phyloP scores from a whole-genome alignment of 768 basidiomycete genomes.

The Podaxis sp. region DNA sequence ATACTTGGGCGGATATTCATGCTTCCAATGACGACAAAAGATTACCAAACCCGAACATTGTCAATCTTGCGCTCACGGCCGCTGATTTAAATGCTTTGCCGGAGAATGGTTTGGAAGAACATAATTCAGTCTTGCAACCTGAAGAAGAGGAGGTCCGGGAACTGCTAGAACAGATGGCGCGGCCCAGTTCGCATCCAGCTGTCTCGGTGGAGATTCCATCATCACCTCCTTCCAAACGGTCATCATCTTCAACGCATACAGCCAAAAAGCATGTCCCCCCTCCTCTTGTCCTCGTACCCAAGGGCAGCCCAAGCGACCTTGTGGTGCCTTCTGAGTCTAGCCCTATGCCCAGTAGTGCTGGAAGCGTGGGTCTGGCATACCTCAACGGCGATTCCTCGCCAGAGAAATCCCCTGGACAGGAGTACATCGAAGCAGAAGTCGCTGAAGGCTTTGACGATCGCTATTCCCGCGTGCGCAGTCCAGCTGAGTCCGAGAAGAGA shows the following conservation, averaged over 20 bases:
- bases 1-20: constrained; percentile 60
- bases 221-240: constrained; percentile 22
- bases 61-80: constrained; percentile 53
- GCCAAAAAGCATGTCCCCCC: constrained; percentile 51
- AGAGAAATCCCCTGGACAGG: constrained; percentile 15
- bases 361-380: constrained; percentile 46
- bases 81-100: constrained; percentile 32
- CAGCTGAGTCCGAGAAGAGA: constrained; percentile 44
- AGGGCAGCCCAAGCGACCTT: constrained; percentile 29
- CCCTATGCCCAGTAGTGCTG: constrained; percentile 35
- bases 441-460: constrained; percentile 40
- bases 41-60: constrained; percentile 46
- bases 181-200: constrained; percentile 36
- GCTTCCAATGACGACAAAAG: constrained; percentile 27
- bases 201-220: constrained; percentile 9
- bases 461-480: constrained; percentile 31
- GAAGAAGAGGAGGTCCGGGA: constrained; percentile 43
- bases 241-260: constrained; percentile 30
- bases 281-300: constrained; percentile 52
- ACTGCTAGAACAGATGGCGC: constrained; percentile 39
- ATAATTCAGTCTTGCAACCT: constrained; percentile 26
- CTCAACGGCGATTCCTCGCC: constrained; percentile 30
- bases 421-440: constrained; percentile 18
- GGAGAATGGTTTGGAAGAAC: constrained; percentile 25
- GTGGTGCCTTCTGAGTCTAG: constrained; percentile 35